Evolutionary conservation across 1,284 basidiomycete species (phyloP).

Genomic region (Inonotus hispidus): DNA sequence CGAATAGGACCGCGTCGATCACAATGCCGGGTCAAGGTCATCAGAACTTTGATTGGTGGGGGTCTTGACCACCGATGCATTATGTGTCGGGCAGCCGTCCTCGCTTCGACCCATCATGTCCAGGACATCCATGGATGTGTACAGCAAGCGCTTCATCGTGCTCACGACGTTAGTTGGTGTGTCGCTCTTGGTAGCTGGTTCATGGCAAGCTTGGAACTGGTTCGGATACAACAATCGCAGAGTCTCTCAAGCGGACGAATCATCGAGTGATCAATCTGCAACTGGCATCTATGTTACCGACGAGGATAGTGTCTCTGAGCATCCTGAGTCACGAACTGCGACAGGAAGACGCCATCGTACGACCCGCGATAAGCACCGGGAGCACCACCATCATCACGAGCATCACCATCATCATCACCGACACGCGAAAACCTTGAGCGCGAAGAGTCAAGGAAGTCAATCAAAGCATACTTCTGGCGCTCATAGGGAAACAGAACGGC

Average conservation of each 20-base stretch:
- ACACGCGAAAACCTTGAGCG: conserved; percentile 1
- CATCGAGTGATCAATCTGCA: neutral
- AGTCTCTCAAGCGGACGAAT: too few relatives aligned
- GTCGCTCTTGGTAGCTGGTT: neutral
- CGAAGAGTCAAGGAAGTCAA: neutral
- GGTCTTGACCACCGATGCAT: neutral
- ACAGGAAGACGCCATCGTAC: neutral
- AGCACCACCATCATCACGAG: neutral
- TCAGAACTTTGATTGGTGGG: neutral
- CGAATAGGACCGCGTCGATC: neutral
- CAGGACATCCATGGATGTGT: neutral
- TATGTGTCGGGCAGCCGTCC: neutral
- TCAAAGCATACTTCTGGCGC: neutral
- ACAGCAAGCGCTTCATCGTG: neutral
- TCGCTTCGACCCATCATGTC: neutral
- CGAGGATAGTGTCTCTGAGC: neutral
- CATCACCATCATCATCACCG: conserved; percentile 1
- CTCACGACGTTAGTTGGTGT: neutral
- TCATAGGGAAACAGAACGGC: neutral
- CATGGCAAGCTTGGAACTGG: neutral
- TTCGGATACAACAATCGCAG: neutral
- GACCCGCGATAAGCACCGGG: neutral
- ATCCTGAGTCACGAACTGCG: neutral
- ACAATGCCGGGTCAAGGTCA: neutral
- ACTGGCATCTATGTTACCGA: neutral